Evolutionary conservation across 768 basidiomycete species (phyloP).

Genomic region (Phlebiopsis flavidoalba): DNA sequence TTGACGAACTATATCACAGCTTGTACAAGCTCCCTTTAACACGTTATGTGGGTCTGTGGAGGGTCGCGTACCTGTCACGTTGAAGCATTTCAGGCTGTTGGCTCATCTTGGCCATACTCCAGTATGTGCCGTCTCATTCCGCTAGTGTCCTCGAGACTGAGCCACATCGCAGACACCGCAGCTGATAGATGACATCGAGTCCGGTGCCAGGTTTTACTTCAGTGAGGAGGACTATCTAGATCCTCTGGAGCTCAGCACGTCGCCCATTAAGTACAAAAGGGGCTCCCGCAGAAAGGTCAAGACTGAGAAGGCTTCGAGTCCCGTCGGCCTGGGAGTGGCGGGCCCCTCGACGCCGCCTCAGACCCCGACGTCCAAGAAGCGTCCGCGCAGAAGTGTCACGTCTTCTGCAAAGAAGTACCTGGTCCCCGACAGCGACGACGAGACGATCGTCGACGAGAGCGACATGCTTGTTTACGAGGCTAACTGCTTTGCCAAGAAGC

Average conservation of each 20-base stretch:
- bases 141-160: neutral
- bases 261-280: slow-evolving; percentile 7
- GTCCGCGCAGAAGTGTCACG: slow-evolving; percentile 51
- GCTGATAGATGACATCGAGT: slow-evolving; percentile 57
- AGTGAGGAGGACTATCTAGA: slow-evolving; percentile 66
- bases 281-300: slow-evolving; percentile 20
- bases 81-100: slow-evolving; percentile 74
- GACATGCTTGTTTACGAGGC: slow-evolving; percentile 25
- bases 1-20: neutral
- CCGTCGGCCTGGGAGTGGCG: neutral
- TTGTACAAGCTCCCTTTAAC: neutral
- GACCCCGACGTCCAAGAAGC: slow-evolving; percentile 27
- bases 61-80: slow-evolving; percentile 58
- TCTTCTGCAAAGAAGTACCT: slow-evolving; percentile 55
- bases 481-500: slow-evolving; percentile 28
- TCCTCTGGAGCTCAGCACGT: slow-evolving; percentile 21
- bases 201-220: slow-evolving; percentile 63
- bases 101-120: slow-evolving; percentile 60
- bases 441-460: slow-evolving; percentile 40
- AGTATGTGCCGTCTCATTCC: slow-evolving; percentile 31
- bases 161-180: slow-evolving; percentile 37
- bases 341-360: slow-evolving; percentile 21
- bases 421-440: slow-evolving; percentile 69
- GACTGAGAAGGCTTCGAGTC: neutral
- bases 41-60: neutral